Evolutionary conservation across 768 basidiomycete genomes (phyloP), one percentile per base, ranked within the genome.

Genomic region (Panellus pusillus): DNA sequence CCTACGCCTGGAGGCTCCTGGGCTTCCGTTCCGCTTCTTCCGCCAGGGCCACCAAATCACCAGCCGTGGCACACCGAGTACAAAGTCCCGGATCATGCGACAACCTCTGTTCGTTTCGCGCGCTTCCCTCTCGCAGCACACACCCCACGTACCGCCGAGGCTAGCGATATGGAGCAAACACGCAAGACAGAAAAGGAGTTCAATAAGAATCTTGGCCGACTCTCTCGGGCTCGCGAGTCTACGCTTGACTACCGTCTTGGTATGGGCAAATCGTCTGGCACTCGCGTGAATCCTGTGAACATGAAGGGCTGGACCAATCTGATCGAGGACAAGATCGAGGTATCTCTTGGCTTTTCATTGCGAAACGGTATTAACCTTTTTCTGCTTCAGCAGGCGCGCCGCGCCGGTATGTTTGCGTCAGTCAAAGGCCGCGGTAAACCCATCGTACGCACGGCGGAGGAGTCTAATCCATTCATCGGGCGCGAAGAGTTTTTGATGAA

Each of bases 401-500:
- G 77, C 46, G 82, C 82, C 8, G 91, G 92, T 2, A 69, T 80
- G 14, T 93, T 93, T 66, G 79, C 80, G n/a, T 73, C 72, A n/a
- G 72, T 93, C 36, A 81, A 83, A 63, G 91, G 91, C 1, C 76
- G 84, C 39, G 79, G 79, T 7, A 61, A 74, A 46, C 79, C 79
- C 17, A 59, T 80, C 11, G 54, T 58, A 1, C 64, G 67, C 1
- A 66, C 69, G 13, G 64, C 61, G 17, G 78, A 79, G 29, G 79
- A 79, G 58, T 64, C 66, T 9, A 81, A 80, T 55, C 78, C 79
- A 0, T 80, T 80, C 68, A 86, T 94, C 54, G 79, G 79, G 7
- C 76, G 87, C 8, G 88, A 89, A 60, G 91, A 93, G 64, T 89
- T 86, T 61, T 72, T 93, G 44, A 84, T 93, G 86, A 94, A 93